Evolutionary conservation across 1,284 basidiomycete species (phyloP).

Genomic region (Ustilago nuda): DNA sequence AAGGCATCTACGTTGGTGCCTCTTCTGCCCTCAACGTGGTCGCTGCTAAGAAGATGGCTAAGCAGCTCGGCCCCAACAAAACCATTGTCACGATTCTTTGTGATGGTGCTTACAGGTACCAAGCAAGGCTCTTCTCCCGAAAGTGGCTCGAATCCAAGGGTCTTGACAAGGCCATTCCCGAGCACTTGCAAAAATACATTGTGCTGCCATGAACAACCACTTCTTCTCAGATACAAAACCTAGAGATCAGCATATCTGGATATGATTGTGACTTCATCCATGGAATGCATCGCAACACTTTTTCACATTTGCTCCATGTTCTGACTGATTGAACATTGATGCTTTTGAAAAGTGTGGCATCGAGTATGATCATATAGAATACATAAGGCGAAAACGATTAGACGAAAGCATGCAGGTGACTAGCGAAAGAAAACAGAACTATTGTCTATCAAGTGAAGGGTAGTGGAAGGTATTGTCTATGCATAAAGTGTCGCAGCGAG

Average conservation of each 20-base stretch:
- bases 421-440: background rate
- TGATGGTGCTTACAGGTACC: constrained; percentile 96
- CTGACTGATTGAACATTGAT: background rate
- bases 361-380: constrained; percentile 22
- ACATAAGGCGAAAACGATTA: constrained; percentile 14
- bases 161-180: constrained; percentile 83
- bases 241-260: background rate
- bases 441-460: background rate
- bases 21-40: constrained; percentile 95
- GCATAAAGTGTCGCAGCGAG: constrained; percentile 15
- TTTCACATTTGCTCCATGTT: background rate
- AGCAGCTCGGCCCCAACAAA: constrained; percentile 82
- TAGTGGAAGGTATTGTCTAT: constrained; percentile 17
- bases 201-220: constrained; percentile 73
- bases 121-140: constrained; percentile 94
- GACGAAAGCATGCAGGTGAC: constrained; percentile 5
- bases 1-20: constrained; percentile 96
- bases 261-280: background rate
- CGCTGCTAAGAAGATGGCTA: constrained; percentile 87
- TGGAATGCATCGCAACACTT: background rate
- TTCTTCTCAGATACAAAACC: background rate
- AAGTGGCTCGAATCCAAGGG: constrained; percentile 90
- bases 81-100: constrained; percentile 90
- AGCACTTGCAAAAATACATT: constrained; percentile 87
- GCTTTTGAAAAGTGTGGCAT: background rate